Conservation (phyloP, 2,329 filamentous ascomycete genomes). For the Berkeleyomyces rouxiae region DNA sequence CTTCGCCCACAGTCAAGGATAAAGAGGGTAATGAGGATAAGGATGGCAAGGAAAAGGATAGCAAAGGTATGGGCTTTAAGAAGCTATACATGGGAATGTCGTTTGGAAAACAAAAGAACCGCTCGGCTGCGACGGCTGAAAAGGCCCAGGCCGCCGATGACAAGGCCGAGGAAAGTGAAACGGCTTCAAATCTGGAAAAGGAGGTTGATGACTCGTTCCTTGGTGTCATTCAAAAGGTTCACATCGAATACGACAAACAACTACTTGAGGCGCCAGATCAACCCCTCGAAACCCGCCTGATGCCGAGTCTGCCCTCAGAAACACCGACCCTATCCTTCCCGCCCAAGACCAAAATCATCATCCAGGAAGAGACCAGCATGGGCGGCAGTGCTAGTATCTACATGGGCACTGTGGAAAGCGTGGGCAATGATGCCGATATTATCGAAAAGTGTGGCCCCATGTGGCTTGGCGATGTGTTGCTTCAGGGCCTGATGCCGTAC, state of each 20-base stretch:
- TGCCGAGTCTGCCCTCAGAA: conserved; percentile 53
- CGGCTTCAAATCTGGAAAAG: conserved; percentile 49
- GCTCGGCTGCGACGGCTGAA: conserved; percentile 47
- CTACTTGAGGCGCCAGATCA: conserved; percentile 37
- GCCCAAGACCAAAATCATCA: conserved; percentile 46
- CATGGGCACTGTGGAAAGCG: conserved; percentile 65
- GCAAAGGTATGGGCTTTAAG: conserved; percentile 56
- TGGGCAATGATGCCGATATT: conserved; percentile 60
- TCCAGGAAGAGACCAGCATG: conserved; percentile 48
- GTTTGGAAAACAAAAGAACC: conserved; percentile 70
- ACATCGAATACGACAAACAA: conserved; percentile 55
- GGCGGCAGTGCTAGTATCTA: conserved; percentile 72
- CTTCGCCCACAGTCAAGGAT: conserved; percentile 28
- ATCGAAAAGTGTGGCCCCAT: conserved; percentile 76
- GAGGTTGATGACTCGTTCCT: conserved; percentile 60
- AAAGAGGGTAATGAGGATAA: conserved; percentile 37
- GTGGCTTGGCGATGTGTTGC: conserved; percentile 80
- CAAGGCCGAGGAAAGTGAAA: conserved; percentile 52
- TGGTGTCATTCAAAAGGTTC: conserved; percentile 57
- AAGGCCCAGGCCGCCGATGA: conserved; percentile 63
- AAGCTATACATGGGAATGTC: conserved; percentile 62
- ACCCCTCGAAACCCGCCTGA: conserved; percentile 44
- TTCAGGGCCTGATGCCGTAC: conserved; percentile 62
- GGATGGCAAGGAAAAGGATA: conserved; percentile 38
- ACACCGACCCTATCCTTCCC: conserved; percentile 63